phyloP scores from a whole-genome alignment of 257 asterid species.

The Lantana camara region DNA sequence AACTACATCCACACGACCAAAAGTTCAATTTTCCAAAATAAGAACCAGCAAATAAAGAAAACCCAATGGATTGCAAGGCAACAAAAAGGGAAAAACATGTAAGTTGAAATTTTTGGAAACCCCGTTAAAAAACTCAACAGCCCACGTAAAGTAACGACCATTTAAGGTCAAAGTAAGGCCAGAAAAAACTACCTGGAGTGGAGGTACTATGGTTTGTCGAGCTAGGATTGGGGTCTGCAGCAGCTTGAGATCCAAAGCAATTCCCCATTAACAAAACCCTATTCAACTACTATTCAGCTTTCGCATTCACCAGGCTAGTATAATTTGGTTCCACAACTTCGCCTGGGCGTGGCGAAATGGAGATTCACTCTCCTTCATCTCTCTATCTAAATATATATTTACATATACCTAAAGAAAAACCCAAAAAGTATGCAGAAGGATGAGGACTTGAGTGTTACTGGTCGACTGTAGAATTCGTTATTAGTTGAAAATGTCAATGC shows the following conservation, averaged over 20 bases:
- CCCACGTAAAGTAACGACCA: slow-evolving; percentile 29
- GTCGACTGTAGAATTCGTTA: too few species aligned
- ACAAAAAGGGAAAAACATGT: neutral
- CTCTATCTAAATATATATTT: too few species aligned
- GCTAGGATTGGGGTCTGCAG: slow-evolving; percentile 46
- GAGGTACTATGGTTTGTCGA: slow-evolving; percentile 43
- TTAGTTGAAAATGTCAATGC: too few species aligned
- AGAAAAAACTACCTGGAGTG: slow-evolving; percentile 52
- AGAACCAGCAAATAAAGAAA: slow-evolving; percentile 2
- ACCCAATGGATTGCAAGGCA: slow-evolving; percentile 1
- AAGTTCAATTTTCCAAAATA: neutral
- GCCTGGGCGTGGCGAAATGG: neutral
- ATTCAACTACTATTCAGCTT: slow-evolving; percentile 5
- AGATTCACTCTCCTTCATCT: neutral
- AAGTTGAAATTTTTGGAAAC: slow-evolving; percentile 22
- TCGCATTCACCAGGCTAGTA: slow-evolving; percentile 18
- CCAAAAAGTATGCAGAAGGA: too few species aligned
- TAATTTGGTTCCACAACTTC: slow-evolving; percentile 14
- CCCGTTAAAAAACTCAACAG: slow-evolving; percentile 15
- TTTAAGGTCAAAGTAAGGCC: slow-evolving; percentile 4
- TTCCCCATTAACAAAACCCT: slow-evolving; percentile 65
- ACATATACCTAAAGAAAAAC: too few species aligned
- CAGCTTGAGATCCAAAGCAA: slow-evolving; percentile 67
- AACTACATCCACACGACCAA: neutral
- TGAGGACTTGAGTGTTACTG: too few species aligned